Evolutionary conservation across 2,329 filamentous ascomycete species (phyloP), one percentile per base, ranked within the genome.

Genomic region (Monilinia vaccinii-corymbosi): DNA sequence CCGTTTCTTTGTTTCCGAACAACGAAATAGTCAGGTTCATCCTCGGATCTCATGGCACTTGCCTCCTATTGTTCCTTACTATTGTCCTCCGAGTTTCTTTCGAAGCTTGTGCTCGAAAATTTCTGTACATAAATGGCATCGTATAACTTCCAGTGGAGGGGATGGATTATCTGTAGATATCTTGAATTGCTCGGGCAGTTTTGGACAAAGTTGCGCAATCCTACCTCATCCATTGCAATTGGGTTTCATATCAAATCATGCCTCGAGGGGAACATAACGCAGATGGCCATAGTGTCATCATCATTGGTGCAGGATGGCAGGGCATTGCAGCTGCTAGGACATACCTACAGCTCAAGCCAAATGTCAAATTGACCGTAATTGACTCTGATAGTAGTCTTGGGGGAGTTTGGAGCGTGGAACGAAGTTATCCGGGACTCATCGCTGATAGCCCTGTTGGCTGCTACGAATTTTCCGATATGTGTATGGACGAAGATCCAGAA

Each of bases 401-500:
- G 1, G 88, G 88, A 3, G 84, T 85, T 11, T 91, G 87, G 88
- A 81, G 83, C 21, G 76, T 81, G 60, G 76, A 86, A 44, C 79
- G 86, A 1, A 72, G 89, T 1, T 87, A 91, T 69, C 81, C 83
- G 0, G 83, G 82, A 1, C 77, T 92, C 47, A 86, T 84, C 65
- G 84, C 81, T 57, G 91, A 91, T 72, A 91, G 90, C 68, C 80
- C 88, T 68, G 72, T 84, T 16, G 87, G 87, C 1, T 86, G 82
- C 0, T 89, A 85, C 65, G 86, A 91, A 71, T 91, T 82, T 67
- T 83, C 84, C 0, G 88, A 89, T 66, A 89, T 88, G 62, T 84
- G 86, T 13, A 65, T 65, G 64, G 56, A 59, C 13, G 56, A 59
- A n/a, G 56, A 59, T 53, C 36, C 56, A 21, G 56, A 46, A 4